Evolutionary conservation across 108 stramenopile species (phyloP).

Genomic region (Seminavis robusta): DNA sequence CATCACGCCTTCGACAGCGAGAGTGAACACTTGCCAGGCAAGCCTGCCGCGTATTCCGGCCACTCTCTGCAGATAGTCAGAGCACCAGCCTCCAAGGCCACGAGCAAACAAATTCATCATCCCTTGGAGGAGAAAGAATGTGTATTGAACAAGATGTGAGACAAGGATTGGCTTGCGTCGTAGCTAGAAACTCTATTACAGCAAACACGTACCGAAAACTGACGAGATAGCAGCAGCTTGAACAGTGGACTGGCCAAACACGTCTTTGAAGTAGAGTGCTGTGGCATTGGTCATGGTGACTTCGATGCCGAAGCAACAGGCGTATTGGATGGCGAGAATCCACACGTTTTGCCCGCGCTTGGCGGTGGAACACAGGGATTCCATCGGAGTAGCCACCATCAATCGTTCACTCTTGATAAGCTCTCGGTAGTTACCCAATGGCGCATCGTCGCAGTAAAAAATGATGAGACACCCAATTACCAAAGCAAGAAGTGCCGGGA

Average conservation of each 20-base stretch:
- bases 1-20: conserved; percentile 66
- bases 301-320: conserved; percentile 86
- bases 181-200: no score
- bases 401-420: conserved; percentile 45
- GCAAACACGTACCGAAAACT: conserved; percentile 72
- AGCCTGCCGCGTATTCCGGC: conserved; percentile 79
- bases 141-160: no score
- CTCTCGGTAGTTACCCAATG: conserved; percentile 79
- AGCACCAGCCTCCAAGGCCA: conserved; percentile 57
- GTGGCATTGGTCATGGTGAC: conserved; percentile 78
- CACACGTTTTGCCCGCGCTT: conserved; percentile 60
- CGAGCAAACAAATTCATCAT: conserved; percentile 80
- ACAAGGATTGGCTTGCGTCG: no score
- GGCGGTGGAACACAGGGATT: conserved; percentile 52
- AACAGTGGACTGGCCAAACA: conserved; percentile 60
- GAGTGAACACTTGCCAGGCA: conserved; percentile 36
- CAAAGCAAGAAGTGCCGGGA: conserved; percentile 57
- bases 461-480: conserved; percentile 36
- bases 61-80: conserved; percentile 45
- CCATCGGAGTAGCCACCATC: conserved; percentile 40
- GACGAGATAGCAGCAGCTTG: conserved; percentile 71
- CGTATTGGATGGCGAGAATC: conserved; percentile 78
- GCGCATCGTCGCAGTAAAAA: conserved; percentile 61
- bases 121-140: no score
- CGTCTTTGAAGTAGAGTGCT: conserved; percentile 75